Base-by-base conservation (phyloP, 495 filamentous ascomycete species). In the Physcia stellaris region DNA sequence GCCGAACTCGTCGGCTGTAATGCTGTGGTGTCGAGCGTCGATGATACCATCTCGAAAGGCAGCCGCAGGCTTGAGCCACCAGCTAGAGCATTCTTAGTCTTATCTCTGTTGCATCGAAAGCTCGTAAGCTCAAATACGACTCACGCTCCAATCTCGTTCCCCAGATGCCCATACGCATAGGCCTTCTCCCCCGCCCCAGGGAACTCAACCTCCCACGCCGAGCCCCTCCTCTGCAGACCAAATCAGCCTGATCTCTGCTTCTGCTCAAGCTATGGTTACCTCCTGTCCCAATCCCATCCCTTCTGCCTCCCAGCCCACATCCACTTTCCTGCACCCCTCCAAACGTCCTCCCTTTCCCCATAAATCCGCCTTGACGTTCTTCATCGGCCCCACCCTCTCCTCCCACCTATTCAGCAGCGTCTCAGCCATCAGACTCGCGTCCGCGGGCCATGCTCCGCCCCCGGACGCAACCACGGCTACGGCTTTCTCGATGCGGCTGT, bases 21-120 rank as follows among this genome's bases (percentile, higher is more conserved):
- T 42, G 13, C 35, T 11, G 29, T 33, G 37, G n/a, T 34, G 20
- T 7, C 40, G 36, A 6, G 42, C 32, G 17, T 46, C 37, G 31
- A 50, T 43, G 13, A 46, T 37, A 17, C 46, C 47, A 18, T 42
- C 40, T 6, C 47, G 37, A 19, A 35, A 50, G 3, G 48, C 39
- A 20, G 43, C 47, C 11, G 50, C 43, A 10, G 38, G 31, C 18
- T 53, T 49, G 17, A 53, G 32, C 47, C 47, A 53, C 47, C 50
- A 53, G 34, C 46, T 49, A 17, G 11, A 33, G 9, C 6, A 2
- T 4, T 7, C 15, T 48, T 12, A 48, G 32, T 31, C 7, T 9
- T 11, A 11, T 18, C 17, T 18, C n/a, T n/a, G n/a, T n/a, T n/a
- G n/a, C n/a, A n/a, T n/a, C n/a, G n/a, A 12, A 4, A 1, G 3